A percentile compares a stretch with the other conserved stretches of the same genome.
Conservation (phyloP, 1,139 yeast genomes). For the Candida pseudocylindracea region DNA sequence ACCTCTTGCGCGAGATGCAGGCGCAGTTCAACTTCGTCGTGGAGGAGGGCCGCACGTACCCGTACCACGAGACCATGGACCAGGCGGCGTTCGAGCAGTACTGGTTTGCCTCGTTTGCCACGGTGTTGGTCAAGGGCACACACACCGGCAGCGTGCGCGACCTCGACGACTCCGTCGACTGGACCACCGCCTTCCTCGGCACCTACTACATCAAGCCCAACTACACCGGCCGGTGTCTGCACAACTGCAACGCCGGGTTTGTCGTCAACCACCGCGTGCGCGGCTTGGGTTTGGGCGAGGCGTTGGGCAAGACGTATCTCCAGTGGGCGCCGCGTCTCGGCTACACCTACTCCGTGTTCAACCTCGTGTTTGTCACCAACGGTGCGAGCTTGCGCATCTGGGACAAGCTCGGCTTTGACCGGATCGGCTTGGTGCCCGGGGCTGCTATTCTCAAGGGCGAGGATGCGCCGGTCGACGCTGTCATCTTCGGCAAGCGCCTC, state of each 20-base stretch:
- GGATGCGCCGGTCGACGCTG: constrained; percentile 41
- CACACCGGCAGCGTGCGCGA: constrained; percentile 3
- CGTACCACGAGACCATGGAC: constrained; percentile 10
- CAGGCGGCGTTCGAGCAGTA: constrained; percentile 14
- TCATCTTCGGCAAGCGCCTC: constrained; percentile 38
- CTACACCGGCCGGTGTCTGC: constrained; percentile 56
- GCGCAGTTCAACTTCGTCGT: constrained; percentile 21
- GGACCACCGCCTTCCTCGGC: constrained; percentile 31
- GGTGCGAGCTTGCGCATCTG: constrained; percentile 45
- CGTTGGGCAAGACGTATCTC: constrained; percentile 37
- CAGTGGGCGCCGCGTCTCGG: constrained; percentile 51
- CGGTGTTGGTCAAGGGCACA: constrained; percentile 20
- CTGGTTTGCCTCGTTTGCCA: constrained; percentile 23
- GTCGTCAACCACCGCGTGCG: constrained; percentile 31
- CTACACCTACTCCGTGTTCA: constrained; percentile 60
- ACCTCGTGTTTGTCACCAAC: constrained; percentile 57
- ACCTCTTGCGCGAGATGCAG: constrained; percentile 11
- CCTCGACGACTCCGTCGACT: constrained; percentile 7
- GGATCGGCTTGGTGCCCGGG: constrained; percentile 44
- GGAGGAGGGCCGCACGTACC: constrained; percentile 28
- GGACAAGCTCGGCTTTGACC: constrained; percentile 54
- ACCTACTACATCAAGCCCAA: constrained; percentile 61
- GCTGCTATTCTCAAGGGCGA: constrained; percentile 46
- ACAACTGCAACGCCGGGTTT: constrained; percentile 66
- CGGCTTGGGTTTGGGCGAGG: constrained; percentile 39